Conservation (phyloP, 2,329 filamentous ascomycete genomes). For the Fusarium multiceps region DNA sequence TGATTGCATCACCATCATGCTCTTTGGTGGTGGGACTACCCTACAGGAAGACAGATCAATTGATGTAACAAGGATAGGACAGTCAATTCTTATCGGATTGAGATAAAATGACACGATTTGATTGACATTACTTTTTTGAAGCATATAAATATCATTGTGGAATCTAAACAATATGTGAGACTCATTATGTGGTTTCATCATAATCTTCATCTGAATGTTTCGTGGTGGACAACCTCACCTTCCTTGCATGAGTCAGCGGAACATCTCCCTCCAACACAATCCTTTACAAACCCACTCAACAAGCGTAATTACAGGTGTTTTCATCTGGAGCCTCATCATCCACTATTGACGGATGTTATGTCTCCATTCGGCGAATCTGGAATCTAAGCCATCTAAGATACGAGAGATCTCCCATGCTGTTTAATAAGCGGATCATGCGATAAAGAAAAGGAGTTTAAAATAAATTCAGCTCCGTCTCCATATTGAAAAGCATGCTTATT, state of each 20-base stretch:
- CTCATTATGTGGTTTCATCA: not conserved
- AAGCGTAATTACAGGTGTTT: not conserved
- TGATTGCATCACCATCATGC: not conserved
- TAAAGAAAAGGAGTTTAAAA: slow-evolving; percentile 12
- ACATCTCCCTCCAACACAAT: not conserved
- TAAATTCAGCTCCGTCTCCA: slow-evolving; percentile 13
- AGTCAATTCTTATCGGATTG: not conserved
- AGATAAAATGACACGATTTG: too few species aligned
- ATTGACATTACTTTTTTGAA: not conserved
- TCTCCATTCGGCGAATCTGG: not conserved
- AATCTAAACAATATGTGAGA: fast-evolving
- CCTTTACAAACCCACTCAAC: not conserved
- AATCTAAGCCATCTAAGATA: slow-evolving; percentile 24
- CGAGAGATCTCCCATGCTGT: slow-evolving; percentile 20
- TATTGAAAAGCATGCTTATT: not conserved
- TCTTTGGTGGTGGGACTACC: not conserved
- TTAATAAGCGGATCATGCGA: slow-evolving; percentile 27
- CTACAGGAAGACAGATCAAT: not conserved
- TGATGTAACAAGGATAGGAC: not conserved
- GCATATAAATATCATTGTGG: too few species aligned
- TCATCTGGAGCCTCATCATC: not conserved
- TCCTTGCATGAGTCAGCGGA: too few species aligned
- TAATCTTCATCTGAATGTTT: not conserved
- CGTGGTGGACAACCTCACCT: too few species aligned
- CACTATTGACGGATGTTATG: slow-evolving; percentile 15